Evolutionary conservation across 768 basidiomycete species (phyloP), one percentile per base, ranked within the genome.

Genomic region (Hirschioporus abietinus): DNA sequence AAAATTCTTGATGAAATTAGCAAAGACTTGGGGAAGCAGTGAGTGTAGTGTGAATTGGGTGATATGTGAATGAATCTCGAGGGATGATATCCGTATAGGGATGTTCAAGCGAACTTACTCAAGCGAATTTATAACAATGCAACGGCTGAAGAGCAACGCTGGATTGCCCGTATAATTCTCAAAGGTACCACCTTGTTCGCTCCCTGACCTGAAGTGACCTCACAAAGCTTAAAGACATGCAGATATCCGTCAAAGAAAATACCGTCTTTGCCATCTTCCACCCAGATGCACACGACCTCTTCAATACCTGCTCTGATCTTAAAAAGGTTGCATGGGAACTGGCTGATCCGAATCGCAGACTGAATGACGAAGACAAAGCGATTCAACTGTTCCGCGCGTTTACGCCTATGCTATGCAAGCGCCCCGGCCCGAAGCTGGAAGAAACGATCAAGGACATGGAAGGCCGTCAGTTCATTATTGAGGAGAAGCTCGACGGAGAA

Each of bases 401-500:
- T 74, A 88, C 93, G 0, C 97, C 97, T 0, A 98, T 98, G 91
- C 83, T 99, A 57, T 97, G 95, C 79, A 94, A 92, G 72, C 87
- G 96, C 7, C 90, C 94, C 0, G 91, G 88, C 0, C 86, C 83
- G 69, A 91, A 85, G 68, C 85, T 96, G 26, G 90, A 91, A 70
- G 90, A 93, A 27, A 87, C 94, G 0, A 87, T 96, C 62, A 91
- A 89, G 70, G 86, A 90, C 66, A 96, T 99, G 89, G 86, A 85
- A 23, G 86, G 87, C 9, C 75, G 81, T 7, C 84, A 87, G 58
- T 99, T 99, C 73, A 79, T 94, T 68, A 91, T 99, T 42, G 97
- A 99, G 75, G 97, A 99, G 78, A 99, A 99, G 74, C 83, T 99
- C 1, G 97, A 99, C 71, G 97, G 97, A 1, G 97, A 99, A 75